Conservation (phyloP, 208 protist species). For the Trichomonas tenax region DNA sequence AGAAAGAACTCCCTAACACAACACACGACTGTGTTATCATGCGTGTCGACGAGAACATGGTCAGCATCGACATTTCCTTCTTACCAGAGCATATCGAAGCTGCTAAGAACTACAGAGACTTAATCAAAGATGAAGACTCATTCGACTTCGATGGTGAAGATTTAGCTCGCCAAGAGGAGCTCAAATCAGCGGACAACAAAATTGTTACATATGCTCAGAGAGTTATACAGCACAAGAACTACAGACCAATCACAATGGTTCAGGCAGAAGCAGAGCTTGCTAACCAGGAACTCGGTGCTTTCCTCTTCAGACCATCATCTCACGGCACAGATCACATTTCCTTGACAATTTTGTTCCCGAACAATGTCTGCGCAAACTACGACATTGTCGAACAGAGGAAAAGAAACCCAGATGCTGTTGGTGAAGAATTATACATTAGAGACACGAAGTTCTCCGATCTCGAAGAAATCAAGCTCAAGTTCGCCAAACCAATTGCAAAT, state of each 20-base stretch:
- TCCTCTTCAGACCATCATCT: not conserved
- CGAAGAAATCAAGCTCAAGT: conserved; percentile 1
- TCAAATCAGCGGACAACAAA: not conserved
- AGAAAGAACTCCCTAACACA: not conserved
- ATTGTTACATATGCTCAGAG: not conserved
- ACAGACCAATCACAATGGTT: not conserved
- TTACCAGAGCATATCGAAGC: not conserved
- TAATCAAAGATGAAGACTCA: not conserved
- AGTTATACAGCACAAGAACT: not conserved
- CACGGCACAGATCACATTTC: not conserved
- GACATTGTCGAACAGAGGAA: not conserved
- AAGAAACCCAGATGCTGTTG: not conserved
- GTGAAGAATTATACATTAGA: not conserved
- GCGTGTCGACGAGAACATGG: not conserved
- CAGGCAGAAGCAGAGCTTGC: not conserved
- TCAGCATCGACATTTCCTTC: not conserved
- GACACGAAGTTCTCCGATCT: not conserved
- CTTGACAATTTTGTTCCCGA: not conserved
- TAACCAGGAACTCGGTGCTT: not conserved
- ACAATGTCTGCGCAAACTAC: not conserved
- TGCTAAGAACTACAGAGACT: not conserved
- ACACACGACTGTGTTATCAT: not conserved
- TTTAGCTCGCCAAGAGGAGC: not conserved
- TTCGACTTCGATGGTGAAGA: not conserved
- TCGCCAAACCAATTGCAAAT: not conserved